A percentile compares a stretch with the other conserved stretches of the same genome.
Conservation (phyloP, 768 basidiomycete species). For the Boletellus ananiceps region DNA sequence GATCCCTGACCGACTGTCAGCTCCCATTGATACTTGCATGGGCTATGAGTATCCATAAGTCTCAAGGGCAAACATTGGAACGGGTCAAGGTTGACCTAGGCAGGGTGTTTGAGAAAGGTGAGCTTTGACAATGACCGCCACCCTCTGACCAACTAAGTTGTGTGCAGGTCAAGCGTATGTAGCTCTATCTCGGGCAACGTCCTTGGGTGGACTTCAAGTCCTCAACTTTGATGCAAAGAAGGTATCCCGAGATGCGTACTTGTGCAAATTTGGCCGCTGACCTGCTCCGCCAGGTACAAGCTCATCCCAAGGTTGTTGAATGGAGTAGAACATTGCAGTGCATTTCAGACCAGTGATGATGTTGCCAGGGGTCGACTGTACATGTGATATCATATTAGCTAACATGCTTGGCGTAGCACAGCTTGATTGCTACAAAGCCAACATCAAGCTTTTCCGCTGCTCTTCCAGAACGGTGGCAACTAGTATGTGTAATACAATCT, state of each 20-base stretch:
- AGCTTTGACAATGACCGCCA: conserved; percentile 7
- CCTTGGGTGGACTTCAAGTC: conserved; percentile 79
- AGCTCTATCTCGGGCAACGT: conserved; percentile 84
- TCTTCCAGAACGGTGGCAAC: too few relatives aligned
- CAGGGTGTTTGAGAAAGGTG: conserved; percentile 90
- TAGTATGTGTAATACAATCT: too few relatives aligned
- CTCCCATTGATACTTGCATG: conserved; percentile 86
- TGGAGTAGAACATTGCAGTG: conserved; percentile 71
- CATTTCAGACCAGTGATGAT: conserved; percentile 24
- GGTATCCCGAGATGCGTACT: conserved; percentile 37
- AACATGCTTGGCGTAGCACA: not conserved
- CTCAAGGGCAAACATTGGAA: conserved; percentile 94
- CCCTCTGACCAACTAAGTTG: not conserved
- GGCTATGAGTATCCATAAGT: conserved; percentile 99
- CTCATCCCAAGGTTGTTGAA: conserved; percentile 64
- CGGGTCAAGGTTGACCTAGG: conserved; percentile 92
- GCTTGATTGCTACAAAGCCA: too few relatives aligned
- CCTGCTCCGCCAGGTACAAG: conserved; percentile 47
- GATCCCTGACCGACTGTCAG: conserved; percentile 35
- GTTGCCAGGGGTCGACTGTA: not conserved
- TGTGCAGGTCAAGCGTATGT: conserved; percentile 82
- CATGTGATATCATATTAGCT: not conserved
- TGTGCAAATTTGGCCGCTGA: not conserved
- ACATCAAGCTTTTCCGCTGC: too few relatives aligned
- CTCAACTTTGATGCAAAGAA: conserved; percentile 72